Percentiles rank a stretch among this genome's conserved stretches.
Evolutionary conservation across 2,329 filamentous ascomycete genomes (phyloP).

Genomic region (Beauveria scarabaeidicola): DNA sequence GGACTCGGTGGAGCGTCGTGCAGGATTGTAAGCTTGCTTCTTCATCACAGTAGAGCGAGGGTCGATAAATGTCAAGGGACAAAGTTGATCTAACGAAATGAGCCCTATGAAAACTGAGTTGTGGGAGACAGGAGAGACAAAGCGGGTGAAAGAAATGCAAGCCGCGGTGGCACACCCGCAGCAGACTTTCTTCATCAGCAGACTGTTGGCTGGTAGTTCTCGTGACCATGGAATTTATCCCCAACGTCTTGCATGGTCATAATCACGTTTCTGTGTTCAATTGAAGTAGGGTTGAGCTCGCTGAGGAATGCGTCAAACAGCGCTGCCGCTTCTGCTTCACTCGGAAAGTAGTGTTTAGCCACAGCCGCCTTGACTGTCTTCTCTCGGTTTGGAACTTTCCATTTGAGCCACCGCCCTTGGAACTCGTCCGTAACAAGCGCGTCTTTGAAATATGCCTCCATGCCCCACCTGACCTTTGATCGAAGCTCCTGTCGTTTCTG

Average conservation of each 20-base stretch:
- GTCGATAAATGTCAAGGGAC: background rate
- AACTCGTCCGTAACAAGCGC: background rate
- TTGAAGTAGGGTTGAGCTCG: background rate
- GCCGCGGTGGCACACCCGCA: background rate
- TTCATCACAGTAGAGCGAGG: background rate
- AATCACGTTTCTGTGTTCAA: background rate
- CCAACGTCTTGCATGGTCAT: background rate
- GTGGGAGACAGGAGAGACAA: background rate
- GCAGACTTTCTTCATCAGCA: background rate
- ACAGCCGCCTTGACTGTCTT: background rate
- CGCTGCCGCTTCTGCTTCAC: background rate
- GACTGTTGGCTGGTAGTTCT: background rate
- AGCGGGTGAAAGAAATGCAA: background rate
- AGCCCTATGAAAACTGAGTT: background rate
- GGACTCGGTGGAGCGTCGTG: background rate
- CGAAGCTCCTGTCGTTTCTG: background rate
- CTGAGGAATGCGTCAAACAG: background rate
- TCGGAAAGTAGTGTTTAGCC: background rate
- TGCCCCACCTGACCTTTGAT: background rate
- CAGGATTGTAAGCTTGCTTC: background rate
- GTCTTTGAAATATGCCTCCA: background rate
- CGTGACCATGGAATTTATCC: background rate
- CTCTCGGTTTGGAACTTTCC: background rate
- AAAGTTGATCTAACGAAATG: background rate
- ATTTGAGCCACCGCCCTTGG: background rate